Conservation (phyloP, 169 alveolate genomes). For the Plasmodium blacklocki region DNA sequence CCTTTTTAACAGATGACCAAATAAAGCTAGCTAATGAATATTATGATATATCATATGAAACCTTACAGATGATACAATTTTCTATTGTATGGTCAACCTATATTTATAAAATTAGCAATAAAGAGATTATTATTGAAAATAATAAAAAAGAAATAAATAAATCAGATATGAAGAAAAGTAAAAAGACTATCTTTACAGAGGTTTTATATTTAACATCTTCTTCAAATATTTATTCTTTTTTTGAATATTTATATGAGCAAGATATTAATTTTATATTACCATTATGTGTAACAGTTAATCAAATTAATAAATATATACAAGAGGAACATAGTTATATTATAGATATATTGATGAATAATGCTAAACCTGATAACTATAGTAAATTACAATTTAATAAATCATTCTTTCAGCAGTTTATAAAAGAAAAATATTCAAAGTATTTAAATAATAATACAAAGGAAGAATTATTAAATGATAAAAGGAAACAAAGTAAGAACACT, state of each 20-base stretch:
- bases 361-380: conserved; percentile 7
- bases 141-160: conserved; percentile 53
- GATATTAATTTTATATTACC: conserved; percentile 60
- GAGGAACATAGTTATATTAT: conserved; percentile 42
- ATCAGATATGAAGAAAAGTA: conserved; percentile 32
- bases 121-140: conserved; percentile 48
- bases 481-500: not conserved
- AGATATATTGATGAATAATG: conserved; percentile 32
- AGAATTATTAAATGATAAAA: not conserved
- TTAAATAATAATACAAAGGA: not conserved
- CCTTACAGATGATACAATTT: conserved; percentile 68
- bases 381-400: conserved; percentile 23
- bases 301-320: conserved; percentile 62
- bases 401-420: conserved; percentile 38
- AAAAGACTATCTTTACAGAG: conserved; percentile 64
- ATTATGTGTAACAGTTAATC: conserved; percentile 68
- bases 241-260: conserved; percentile 62
- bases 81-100: conserved; percentile 70
- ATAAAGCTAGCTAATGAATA: conserved; percentile 66
- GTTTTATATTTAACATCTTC: conserved; percentile 71
- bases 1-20: conserved; percentile 70
- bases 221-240: conserved; percentile 65
- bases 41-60: conserved; percentile 67
- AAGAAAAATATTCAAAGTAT: conserved; percentile 56
- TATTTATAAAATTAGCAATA: conserved; percentile 58